phyloP scores from a whole-genome alignment of 2,329 filamentous ascomycete genomes.

The Dothideomycetes sp. region DNA sequence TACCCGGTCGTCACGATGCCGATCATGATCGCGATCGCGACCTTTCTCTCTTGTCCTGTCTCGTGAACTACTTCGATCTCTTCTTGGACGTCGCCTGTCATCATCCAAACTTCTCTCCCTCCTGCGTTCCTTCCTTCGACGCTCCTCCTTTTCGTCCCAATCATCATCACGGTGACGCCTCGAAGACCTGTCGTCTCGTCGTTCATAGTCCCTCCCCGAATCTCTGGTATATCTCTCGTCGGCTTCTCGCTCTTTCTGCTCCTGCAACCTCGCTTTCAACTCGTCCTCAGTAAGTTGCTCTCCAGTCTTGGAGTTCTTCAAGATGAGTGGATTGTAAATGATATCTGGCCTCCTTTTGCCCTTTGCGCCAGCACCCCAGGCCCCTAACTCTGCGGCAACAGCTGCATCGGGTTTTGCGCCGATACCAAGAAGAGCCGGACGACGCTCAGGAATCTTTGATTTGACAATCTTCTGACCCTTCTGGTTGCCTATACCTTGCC shows the following conservation, averaged over 20 bases:
- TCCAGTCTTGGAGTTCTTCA: slow-evolving; percentile 52
- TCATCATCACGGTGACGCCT: background rate
- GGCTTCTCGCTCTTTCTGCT: slow-evolving; percentile 4
- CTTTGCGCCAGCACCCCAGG: slow-evolving; percentile 59
- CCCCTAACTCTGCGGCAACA: slow-evolving; percentile 54
- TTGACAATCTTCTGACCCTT: slow-evolving; percentile 35
- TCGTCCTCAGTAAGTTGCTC: slow-evolving; percentile 54
- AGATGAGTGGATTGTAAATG: slow-evolving; percentile 50
- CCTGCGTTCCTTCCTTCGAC: slow-evolving; percentile 2
- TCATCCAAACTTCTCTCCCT: slow-evolving; percentile 5
- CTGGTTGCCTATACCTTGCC: slow-evolving; percentile 45
- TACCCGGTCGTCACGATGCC: background rate
- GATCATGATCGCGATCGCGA: background rate
- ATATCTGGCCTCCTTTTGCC: slow-evolving; percentile 43
- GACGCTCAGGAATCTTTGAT: slow-evolving; percentile 53
- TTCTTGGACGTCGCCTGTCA: background rate
- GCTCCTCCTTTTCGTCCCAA: slow-evolving; percentile 1
- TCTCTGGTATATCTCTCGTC: slow-evolving; percentile 2
- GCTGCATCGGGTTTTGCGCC: slow-evolving; percentile 69
- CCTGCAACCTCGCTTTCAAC: slow-evolving; percentile 28
- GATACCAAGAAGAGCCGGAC: slow-evolving; percentile 75
- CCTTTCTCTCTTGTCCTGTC: background rate
- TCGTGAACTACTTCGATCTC: background rate
- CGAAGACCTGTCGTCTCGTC: background rate
- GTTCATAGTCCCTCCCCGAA: background rate